Base-by-base conservation (phyloP, 2,329 filamentous ascomycete genomes). In the Monosporascus sp. region DNA sequence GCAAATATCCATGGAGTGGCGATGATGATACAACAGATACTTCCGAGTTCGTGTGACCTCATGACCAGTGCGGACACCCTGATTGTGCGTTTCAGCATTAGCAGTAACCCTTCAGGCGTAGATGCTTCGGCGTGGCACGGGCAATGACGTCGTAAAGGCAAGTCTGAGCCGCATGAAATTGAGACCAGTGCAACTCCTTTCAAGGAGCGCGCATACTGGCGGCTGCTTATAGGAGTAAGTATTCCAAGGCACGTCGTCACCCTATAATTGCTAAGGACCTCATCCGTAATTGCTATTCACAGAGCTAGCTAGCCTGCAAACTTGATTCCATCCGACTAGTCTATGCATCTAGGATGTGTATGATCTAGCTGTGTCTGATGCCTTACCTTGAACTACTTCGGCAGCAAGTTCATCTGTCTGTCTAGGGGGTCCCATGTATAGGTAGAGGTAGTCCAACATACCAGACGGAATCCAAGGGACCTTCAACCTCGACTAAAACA, bases 21-120 rank as follows among this genome's bases (percentile, higher is more conserved):
- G 58, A 69, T 88, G 84, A 88, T 86, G 84, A 87, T 73, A 66
- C 64, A 72, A 73, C 85, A 88, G 85, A 89, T 89, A 89, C 85
- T 89, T 84, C 84, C 78, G 84, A 89, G 79, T 75, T 69, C 69
- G 56, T 51, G 43, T 59, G 60, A 52, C 56, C 57, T 58, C 51
- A 55, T 55, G 57, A 49, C 44, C 27, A 18, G 51, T 48, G 46
- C 49, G 46, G 38, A 47, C 53, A 49, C 53, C 53, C 52, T 56
- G 59, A 64, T 54, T 73, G 78, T 71, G 80, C 58, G 78, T 83
- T 83, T 80, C 72, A 69, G 67, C 65, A 62, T 52, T 55, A 50
- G 63, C 61, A 69, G 69, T 71, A 80, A 79, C 78, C 78, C 78
- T 72, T 63, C 63, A 61, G 55, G 55, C 54, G 25, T 56, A 56